Evolutionary conservation across 805 yeast genomes (phyloP).

Genomic region (Peterozyma toletana): DNA sequence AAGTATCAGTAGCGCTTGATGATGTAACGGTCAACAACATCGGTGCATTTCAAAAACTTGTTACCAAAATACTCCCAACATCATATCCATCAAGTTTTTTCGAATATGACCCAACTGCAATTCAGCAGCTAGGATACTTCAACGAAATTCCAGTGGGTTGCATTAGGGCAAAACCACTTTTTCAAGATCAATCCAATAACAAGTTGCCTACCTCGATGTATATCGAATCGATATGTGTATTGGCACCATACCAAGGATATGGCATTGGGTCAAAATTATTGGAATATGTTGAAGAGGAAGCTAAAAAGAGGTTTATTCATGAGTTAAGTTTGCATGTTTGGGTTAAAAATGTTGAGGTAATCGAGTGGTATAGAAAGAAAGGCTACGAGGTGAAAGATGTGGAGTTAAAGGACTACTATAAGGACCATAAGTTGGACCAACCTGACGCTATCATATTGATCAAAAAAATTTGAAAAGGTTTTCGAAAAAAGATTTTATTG

Average conservation of each 20-base stretch:
- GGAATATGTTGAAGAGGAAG: constrained; percentile 46
- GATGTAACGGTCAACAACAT: constrained; percentile 1
- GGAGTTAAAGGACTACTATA: constrained; percentile 25
- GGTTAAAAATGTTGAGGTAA: constrained; percentile 20
- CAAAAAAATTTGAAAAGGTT: constrained; percentile 20
- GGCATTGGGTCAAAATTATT: constrained; percentile 60
- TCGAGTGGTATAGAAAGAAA: constrained; percentile 29
- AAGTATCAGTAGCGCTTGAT: not conserved
- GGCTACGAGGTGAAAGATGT: constrained; percentile 26
- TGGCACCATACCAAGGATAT: constrained; percentile 51
- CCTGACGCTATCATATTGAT: constrained; percentile 30
- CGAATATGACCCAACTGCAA: not conserved
- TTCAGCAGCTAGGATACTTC: constrained; percentile 28
- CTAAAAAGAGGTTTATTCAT: constrained; percentile 40
- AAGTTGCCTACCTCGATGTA: constrained; percentile 46
- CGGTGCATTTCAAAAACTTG: constrained; percentile 4
- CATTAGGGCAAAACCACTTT: constrained; percentile 47
- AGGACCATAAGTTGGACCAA: constrained; percentile 26
- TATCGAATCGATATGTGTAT: constrained; percentile 61
- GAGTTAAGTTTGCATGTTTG: constrained; percentile 32
- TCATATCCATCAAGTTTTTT: constrained; percentile 3
- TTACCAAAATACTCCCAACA: constrained; percentile 1
- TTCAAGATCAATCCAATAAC: constrained; percentile 29
- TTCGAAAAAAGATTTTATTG: too few species aligned
- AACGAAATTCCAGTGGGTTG: constrained; percentile 81